Percentiles rank a stretch among this genome's conserved stretches.
Evolutionary conservation across 2,329 filamentous ascomycete genomes (phyloP).

Genomic region (Paecilomyces sp.): DNA sequence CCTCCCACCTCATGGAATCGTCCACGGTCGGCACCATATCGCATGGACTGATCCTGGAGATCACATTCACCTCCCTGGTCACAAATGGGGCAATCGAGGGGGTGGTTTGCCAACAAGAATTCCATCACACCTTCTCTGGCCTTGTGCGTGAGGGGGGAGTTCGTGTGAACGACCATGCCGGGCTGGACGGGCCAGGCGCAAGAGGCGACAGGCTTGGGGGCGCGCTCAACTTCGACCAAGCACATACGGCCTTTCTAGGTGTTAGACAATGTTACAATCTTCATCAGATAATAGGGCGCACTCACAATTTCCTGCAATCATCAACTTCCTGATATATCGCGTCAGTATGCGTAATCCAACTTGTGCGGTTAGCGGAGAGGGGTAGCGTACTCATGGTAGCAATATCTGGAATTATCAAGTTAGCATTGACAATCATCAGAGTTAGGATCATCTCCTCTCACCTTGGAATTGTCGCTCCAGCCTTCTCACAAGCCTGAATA

Average conservation of each 20-base stretch:
- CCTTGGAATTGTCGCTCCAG: conserved; percentile 81
- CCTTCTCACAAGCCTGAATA: conserved; percentile 99
- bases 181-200: conserved; percentile 98
- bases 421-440: conserved; percentile 17
- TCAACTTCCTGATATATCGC: conserved; percentile 63
- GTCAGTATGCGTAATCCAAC: conserved; percentile 15
- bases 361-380: conserved; percentile 12
- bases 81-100: conserved; percentile 93
- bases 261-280: conserved; percentile 2
- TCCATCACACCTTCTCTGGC: conserved; percentile 99
- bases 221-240: conserved; percentile 92
- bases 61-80: conserved; percentile 99
- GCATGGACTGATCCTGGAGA: conserved; percentile 98
- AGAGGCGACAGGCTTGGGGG: conserved; percentile 94
- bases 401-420: conserved; percentile 60
- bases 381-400: conserved; percentile 83
- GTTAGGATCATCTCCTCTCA: conserved; percentile 33
- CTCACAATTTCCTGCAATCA: conserved; percentile 94
- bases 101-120: conserved; percentile 93
- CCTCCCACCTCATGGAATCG: conserved; percentile 93
- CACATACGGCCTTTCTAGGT: conserved; percentile 70
- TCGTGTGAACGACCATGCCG: conserved; percentile 98
- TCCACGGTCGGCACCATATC: conserved; percentile 91
- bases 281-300: not conserved
- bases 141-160: conserved; percentile 93